Evolutionary conservation across 148 eudicot genomes (phyloP), one percentile per base, ranked within the genome.

Genomic region (Camellia lanceoleosa): DNA sequence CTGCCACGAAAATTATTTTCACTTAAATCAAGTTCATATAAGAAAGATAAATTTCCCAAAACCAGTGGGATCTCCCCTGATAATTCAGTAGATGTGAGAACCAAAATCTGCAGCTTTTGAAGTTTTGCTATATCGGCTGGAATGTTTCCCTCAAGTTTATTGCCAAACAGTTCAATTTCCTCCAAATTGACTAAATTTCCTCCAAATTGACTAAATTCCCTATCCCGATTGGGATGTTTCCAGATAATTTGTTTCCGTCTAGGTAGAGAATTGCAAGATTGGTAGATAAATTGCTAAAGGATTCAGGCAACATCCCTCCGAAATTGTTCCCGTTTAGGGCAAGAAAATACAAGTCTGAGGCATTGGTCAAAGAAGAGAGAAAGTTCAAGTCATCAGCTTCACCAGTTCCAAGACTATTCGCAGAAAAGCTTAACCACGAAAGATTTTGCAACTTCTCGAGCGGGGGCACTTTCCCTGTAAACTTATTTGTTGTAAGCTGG

Each of bases 311-410:
- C 0, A 4, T 1, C 19, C 84, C 88, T 54, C 67, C 52, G 60
- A 84, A 79, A 23, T 15, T 19, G 59, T 87, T 84, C 4, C 0
- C 2, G 9, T 19, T 13, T 52, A 82, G 12, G 5, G 43, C 62
- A n/a, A 83, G 12, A 2, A 0, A 0, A 0, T 5, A 3, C 10
- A 86, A 70, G 4, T 3, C 61, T 63, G 79, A 78, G 54, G 81
- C 74, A 68, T 83, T 83, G 68, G 80, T 69, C 6, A 83, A 75
- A 11, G 84, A 77, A n/a, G 78, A 71, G 43, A 86, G 51, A 38
- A 83, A 86, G 18, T 62, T 46, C 38, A 30, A 30, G 38, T 30
- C 38, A 30, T 30, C 38, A 30, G 38, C 38, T 30, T 30, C 38
- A 30, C 80, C 77, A 8, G 13, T 18, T 38, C 87, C 85, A 0